phyloP scores from a whole-genome alignment of 176 grass and related monocot genomes.

The Poa annua region DNA sequence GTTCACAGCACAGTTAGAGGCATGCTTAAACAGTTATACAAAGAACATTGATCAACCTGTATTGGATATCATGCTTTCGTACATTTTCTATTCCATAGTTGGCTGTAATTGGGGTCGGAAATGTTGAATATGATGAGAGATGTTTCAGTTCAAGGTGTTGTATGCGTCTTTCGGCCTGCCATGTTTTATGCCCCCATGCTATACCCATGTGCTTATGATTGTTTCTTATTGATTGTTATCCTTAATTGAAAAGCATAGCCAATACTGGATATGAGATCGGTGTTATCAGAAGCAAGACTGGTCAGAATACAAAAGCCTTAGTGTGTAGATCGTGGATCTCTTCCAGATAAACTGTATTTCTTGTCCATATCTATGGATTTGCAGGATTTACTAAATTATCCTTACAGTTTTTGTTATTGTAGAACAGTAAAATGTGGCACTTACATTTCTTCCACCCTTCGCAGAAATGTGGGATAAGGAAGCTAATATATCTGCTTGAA shows the following conservation, averaged over 20 bases:
- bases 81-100: not conserved
- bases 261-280: not conserved
- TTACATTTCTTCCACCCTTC: slow-evolving; percentile 30
- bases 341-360: not conserved
- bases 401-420: slow-evolving; percentile 26
- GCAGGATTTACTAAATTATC: not conserved
- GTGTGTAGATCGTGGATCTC: not conserved
- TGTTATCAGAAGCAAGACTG: not conserved
- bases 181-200: not conserved
- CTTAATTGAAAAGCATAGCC: slow-evolving; percentile 12
- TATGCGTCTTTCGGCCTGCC: slow-evolving; percentile 4
- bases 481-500: slow-evolving; percentile 92
- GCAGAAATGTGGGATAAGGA: slow-evolving; percentile 78
- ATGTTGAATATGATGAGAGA: not conserved
- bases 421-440: not conserved
- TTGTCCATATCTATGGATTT: not conserved
- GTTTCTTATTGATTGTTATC: not conserved
- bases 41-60: slow-evolving; percentile 7
- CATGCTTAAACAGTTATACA: not conserved
- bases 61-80: slow-evolving; percentile 21
- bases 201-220: not conserved
- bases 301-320: slow-evolving; percentile 17
- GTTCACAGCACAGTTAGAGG: not conserved
- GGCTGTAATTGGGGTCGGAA: not conserved
- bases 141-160: not conserved